Percentiles rank a stretch among this genome's conserved stretches.
Evolutionary conservation across 805 yeast genomes (phyloP).

Genomic region (Candida argentea): DNA sequence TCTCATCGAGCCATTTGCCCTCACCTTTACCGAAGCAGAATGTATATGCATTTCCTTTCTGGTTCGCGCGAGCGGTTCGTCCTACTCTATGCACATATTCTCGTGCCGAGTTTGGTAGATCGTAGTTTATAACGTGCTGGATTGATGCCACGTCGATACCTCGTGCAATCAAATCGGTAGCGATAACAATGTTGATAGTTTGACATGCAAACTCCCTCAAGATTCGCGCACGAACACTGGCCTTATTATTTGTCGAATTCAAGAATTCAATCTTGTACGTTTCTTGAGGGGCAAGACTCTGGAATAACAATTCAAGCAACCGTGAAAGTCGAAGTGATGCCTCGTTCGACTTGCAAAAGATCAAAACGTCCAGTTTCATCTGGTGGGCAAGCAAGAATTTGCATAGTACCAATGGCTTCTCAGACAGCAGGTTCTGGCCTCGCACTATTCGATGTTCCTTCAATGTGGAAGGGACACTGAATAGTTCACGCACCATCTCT

Average conservation of each 20-base stretch:
- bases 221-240: conserved; percentile 40
- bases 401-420: conserved; percentile 68
- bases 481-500: conserved; percentile 41
- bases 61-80: conserved; percentile 91
- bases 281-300: conserved; percentile 10
- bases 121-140: conserved; percentile 77
- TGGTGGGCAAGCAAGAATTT: conserved; percentile 34
- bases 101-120: conserved; percentile 76
- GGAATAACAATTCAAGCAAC: conserved; percentile 37
- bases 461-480: conserved; percentile 48
- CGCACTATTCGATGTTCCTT: conserved; percentile 34
- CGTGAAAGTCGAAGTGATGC: conserved; percentile 72
- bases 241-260: conserved; percentile 47
- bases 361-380: conserved; percentile 33
- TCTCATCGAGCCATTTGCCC: conserved; percentile 45
- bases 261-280: conserved; percentile 30
- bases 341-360: conserved; percentile 77
- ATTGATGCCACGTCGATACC: conserved; percentile 78
- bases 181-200: conserved; percentile 45
- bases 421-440: conserved; percentile 27
- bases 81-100: conserved; percentile 96
- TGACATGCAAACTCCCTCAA: conserved; percentile 51
- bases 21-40: conserved; percentile 76
- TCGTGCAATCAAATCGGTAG: conserved; percentile 92
- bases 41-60: conserved; percentile 64